These are phyloP conservation scores for Penicillium canescens DNA, from an alignment of 495 filamentous ascomycete genomes.

Conservation along the genomic window DNA sequence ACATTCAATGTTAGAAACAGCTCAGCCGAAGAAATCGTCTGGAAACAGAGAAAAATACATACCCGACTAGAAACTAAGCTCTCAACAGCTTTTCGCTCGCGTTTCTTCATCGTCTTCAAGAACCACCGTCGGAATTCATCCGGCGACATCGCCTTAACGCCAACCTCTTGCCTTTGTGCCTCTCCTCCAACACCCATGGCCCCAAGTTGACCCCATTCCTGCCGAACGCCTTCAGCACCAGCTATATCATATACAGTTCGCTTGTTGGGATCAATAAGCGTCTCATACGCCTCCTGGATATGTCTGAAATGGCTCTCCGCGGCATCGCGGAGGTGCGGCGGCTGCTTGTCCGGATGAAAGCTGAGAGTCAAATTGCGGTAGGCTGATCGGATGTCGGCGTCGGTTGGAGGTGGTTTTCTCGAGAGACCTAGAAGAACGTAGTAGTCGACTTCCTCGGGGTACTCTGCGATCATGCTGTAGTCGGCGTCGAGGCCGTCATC, in stretches of 20 bases:
- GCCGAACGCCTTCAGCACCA: slow-evolving; percentile 45
- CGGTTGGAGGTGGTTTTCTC: slow-evolving; percentile 43
- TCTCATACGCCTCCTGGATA: slow-evolving; percentile 56
- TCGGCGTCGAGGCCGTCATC: slow-evolving; percentile 27
- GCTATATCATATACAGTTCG: slow-evolving; percentile 55
- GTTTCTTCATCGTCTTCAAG: slow-evolving; percentile 45
- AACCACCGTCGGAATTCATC: slow-evolving; percentile 54
- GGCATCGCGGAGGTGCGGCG: slow-evolving; percentile 42
- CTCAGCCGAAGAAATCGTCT: not conserved
- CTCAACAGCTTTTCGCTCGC: slow-evolving; percentile 42
- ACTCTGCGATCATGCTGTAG: slow-evolving; percentile 23
- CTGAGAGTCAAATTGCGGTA: slow-evolving; percentile 54
- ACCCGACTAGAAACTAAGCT: slow-evolving; percentile 45
- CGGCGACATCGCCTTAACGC: slow-evolving; percentile 43
- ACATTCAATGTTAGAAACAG: slow-evolving; percentile 6
- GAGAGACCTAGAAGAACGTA: slow-evolving; percentile 54
- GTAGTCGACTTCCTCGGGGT: slow-evolving; percentile 43
- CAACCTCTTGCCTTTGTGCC: slow-evolving; percentile 33
- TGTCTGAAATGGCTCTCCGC: slow-evolving; percentile 50
- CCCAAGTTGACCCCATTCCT: slow-evolving; percentile 40
- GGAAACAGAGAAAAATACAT: slow-evolving; percentile 19
- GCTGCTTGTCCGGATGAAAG: slow-evolving; percentile 61
- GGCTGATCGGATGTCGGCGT: slow-evolving; percentile 51
- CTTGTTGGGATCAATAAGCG: slow-evolving; percentile 54
- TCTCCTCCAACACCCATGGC: slow-evolving; percentile 35